Base-by-base conservation (phyloP, 345 rosid species). In the Citrus inodora region DNA sequence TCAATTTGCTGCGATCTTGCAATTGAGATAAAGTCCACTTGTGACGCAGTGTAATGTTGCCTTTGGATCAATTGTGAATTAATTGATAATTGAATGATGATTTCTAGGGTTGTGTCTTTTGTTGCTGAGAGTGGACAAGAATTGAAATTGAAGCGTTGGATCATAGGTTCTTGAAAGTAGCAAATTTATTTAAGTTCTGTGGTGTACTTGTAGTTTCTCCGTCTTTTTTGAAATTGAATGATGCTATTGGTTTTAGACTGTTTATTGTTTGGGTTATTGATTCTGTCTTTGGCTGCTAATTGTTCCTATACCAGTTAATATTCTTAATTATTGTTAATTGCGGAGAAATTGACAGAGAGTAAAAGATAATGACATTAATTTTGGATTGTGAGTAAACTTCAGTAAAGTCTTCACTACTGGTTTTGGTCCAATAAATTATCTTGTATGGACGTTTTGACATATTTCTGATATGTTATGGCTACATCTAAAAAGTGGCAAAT, bases 51-150 rank as follows among this genome's bases (percentile, higher is more conserved):
- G 9, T 62, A 25, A 38, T 62, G 37, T 74, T 74, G 7, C 30
- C 19, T 61, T 21, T 27, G 58, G 25, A 40, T 61, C 24, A 46
- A 13, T 46, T 42, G 48, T 42, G 48, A 60, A 28, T 63, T 63
- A 28, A 51, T 63, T 30, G 60, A 21, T 63, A 10, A 64, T 42
- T 46, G 61, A 63, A 75, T 46, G 25, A 46, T 73, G 40, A 10
- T 32, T 75, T 65, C 61, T 65, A 75, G 78, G 69, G 71, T 48
- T 75, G 11, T 48, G 3, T 48, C 60, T 27, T 37, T 37, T 73
- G 51, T 59, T 33, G 67, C 48, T 24, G 32, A 37, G 53, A 42
- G 6, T 13, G 22, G 28, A 55, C n/a, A 35, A 73, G 32, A 37
- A 73, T 32, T 33, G 32, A 73, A 17, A 73, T 30, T 35, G 46